A percentile compares a stretch with the other conserved stretches of the same genome.
phyloP scores from a whole-genome alignment of 1,284 basidiomycete species.

The Microbotryum violaceum region DNA sequence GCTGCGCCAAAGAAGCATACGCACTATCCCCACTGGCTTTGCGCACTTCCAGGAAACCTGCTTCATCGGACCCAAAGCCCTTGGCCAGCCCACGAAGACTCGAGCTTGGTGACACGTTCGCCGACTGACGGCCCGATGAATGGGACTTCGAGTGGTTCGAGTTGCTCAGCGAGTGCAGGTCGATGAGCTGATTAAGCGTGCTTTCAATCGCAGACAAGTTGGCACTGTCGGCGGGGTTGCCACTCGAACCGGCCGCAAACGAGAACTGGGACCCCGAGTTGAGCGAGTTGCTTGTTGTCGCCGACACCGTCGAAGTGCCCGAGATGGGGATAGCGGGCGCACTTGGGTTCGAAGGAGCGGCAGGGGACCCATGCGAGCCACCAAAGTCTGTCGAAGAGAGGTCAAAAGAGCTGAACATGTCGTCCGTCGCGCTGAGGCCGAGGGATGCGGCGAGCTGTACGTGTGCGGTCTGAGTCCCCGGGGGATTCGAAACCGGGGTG shows the following conservation, averaged over 20 bases:
- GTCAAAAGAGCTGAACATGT: slow-evolving; percentile 14
- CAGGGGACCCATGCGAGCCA: background rate
- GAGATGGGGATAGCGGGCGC: background rate
- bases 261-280: background rate
- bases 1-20: slow-evolving; percentile 16
- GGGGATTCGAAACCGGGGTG: background rate
- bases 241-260: background rate
- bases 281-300: slow-evolving; percentile 7
- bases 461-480: slow-evolving; percentile 1
- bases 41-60: background rate
- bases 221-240: slow-evolving; percentile 8
- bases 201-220: slow-evolving; percentile 31
- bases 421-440: slow-evolving; percentile 22
- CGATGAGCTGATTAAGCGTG: slow-evolving; percentile 34
- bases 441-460: slow-evolving; percentile 24
- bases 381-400: slow-evolving; percentile 9
- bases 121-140: background rate
- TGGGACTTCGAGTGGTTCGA: slow-evolving; percentile 1
- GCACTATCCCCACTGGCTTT: background rate
- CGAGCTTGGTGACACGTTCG: background rate
- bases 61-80: background rate
- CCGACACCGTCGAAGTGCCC: background rate
- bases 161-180: slow-evolving; percentile 22
- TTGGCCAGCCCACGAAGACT: background rate
- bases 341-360: background rate